A percentile compares a stretch with the other conserved stretches of the same genome.
These are phyloP conservation scores for Venturia carpophila DNA, from an alignment of 2,329 filamentous ascomycete species.

Conservation along the genomic window DNA sequence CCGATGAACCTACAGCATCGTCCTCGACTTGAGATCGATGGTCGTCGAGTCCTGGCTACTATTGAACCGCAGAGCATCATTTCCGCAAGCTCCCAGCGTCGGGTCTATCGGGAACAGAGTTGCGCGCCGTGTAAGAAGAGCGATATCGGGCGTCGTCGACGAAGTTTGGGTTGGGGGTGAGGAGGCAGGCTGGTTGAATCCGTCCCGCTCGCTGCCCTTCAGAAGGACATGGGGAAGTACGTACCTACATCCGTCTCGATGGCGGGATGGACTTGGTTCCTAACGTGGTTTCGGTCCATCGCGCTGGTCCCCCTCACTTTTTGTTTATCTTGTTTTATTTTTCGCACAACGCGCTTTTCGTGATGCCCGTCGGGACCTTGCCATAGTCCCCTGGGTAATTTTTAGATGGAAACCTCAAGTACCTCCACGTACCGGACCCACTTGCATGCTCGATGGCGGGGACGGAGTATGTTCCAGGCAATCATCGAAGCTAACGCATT, in stretches of 20 bases:
- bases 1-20: background rate
- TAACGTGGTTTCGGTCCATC: too few species aligned
- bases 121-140: background rate
- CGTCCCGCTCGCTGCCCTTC: background rate
- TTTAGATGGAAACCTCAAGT: too few species aligned
- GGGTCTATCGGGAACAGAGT: too few species aligned
- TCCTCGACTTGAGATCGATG: background rate
- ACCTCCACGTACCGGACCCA: too few species aligned
- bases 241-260: background rate
- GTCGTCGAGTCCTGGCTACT: background rate
- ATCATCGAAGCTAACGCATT: background rate
- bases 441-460: background rate
- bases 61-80: background rate
- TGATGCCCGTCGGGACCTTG: too few species aligned
- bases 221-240: background rate
- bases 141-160: background rate
- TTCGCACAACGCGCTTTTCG: too few species aligned
- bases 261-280: too few species aligned
- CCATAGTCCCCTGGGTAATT: too few species aligned
- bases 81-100: too few species aligned
- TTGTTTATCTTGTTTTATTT: too few species aligned
- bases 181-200: too few species aligned
- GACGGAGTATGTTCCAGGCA: background rate
- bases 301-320: too few species aligned
- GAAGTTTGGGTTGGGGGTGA: background rate